phyloP scores from a whole-genome alignment of 2,329 filamentous ascomycete genomes.

The Calycina herbarum region DNA sequence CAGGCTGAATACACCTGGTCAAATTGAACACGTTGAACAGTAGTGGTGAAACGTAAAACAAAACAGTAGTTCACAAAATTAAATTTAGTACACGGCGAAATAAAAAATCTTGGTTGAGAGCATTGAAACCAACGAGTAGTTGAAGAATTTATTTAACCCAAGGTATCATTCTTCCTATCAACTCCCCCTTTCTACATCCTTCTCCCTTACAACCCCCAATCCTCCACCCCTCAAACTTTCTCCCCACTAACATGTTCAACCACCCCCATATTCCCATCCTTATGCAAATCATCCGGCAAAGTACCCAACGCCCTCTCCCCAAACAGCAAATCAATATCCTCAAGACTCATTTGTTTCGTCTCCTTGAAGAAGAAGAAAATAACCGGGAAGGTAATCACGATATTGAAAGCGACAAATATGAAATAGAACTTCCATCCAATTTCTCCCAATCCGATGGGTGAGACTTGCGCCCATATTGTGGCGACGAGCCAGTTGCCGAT shows the following conservation, averaged over 20 bases:
- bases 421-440: constrained; percentile 58
- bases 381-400: constrained; percentile 38
- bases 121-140: too few relatives aligned
- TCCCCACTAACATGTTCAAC: constrained; percentile 5
- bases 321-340: constrained; percentile 38
- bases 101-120: too few relatives aligned
- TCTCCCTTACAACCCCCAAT: background rate
- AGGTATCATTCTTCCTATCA: background rate
- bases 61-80: too few relatives aligned
- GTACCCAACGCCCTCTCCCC: constrained; percentile 44
- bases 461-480: constrained; percentile 59
- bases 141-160: too few relatives aligned
- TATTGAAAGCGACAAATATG: constrained; percentile 48
- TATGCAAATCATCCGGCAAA: constrained; percentile 45
- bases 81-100: too few relatives aligned
- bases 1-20: too few relatives aligned
- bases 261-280: constrained; percentile 18
- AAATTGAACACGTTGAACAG: too few relatives aligned
- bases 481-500: constrained; percentile 60
- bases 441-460: constrained; percentile 49
- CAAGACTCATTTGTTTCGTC: constrained; percentile 35
- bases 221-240: background rate
- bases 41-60: too few relatives aligned
- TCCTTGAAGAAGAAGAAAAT: constrained; percentile 39
- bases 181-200: background rate